Percentiles rank a stretch among this genome's conserved stretches.
phyloP scores from a whole-genome alignment of 305 asterid species.

The Fraxinus ornus region DNA sequence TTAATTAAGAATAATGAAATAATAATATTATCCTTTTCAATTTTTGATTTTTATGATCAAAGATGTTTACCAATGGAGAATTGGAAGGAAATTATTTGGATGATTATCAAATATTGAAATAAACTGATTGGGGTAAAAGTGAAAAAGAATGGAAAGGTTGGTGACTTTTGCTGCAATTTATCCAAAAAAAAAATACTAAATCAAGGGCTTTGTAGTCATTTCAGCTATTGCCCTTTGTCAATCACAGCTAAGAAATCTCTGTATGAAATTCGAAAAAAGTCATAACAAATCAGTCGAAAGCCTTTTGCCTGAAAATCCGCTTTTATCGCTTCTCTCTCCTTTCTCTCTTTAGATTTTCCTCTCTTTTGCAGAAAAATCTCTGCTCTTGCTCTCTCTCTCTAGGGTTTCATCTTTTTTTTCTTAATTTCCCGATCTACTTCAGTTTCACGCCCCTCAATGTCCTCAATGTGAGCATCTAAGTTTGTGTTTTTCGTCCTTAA shows the following conservation, averaged over 20 bases:
- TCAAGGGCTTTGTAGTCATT: neutral
- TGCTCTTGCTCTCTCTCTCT: conserved; percentile 6
- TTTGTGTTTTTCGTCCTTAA: neutral
- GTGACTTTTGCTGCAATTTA: neutral
- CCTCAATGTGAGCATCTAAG: conserved; percentile 27
- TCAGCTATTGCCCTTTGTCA: neutral
- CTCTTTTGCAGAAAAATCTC: conserved; percentile 4
- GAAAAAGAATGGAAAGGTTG: neutral
- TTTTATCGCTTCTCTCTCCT: conserved; percentile 14
- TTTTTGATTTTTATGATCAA: neutral
- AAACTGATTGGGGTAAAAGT: neutral
- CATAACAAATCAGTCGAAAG: conserved; percentile 3
- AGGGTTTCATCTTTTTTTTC: conserved; percentile 26
- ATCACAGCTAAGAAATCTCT: conserved; percentile 4
- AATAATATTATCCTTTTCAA: neutral
- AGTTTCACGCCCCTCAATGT: conserved; percentile 18
- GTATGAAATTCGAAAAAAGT: neutral
- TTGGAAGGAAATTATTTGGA: neutral
- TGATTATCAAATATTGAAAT: neutral
- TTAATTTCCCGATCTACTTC: conserved; percentile 27
- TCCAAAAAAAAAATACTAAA: neutral
- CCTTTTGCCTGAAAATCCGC: conserved; percentile 20
- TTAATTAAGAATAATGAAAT: neutral
- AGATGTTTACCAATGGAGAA: neutral
- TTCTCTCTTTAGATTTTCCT: conserved; percentile 21